Percentiles rank a stretch among this genome's conserved stretches.
phyloP scores from a whole-genome alignment of 495 filamentous ascomycete species.

The Penicillium salamii region DNA sequence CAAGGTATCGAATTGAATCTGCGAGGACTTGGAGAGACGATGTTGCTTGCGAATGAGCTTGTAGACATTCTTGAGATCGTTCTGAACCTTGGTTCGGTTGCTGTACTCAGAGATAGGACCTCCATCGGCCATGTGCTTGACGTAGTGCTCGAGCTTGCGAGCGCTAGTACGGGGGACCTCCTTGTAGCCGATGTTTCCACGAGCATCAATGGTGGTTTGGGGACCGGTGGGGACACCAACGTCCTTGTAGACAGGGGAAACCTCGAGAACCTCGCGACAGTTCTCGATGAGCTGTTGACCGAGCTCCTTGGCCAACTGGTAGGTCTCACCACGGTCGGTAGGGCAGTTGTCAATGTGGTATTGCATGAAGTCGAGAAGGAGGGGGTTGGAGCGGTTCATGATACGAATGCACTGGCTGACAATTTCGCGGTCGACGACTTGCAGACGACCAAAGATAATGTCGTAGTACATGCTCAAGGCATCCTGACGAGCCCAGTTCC shows the following conservation, averaged over 20 bases:
- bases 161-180: conserved; percentile 86
- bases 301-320: conserved; percentile 94
- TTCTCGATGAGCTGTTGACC: conserved; percentile 94
- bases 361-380: conserved; percentile 97
- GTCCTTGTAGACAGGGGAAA: conserved; percentile 90
- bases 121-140: conserved; percentile 97
- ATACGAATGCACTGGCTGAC: conserved; percentile 97
- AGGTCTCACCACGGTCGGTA: conserved; percentile 93
- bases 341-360: conserved; percentile 99
- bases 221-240: conserved; percentile 89
- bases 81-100: conserved; percentile 96
- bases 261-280: conserved; percentile 84
- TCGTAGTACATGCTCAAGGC: conserved; percentile 98
- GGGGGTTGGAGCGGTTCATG: conserved; percentile 98
- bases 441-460: conserved; percentile 93
- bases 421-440: conserved; percentile 93
- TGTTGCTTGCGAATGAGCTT: conserved; percentile 97
- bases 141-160: conserved; percentile 97
- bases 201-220: conserved; percentile 81
- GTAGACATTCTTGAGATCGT: conserved; percentile 89
- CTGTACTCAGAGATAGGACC: conserved; percentile 98
- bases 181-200: conserved; percentile 84
- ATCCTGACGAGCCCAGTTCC: conserved; percentile 99
- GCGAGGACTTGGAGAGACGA: conserved; percentile 89
- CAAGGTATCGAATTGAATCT: conserved; percentile 89